phyloP scores from a whole-genome alignment of 306 rosid species.

The Citrullus colocynthis region DNA sequence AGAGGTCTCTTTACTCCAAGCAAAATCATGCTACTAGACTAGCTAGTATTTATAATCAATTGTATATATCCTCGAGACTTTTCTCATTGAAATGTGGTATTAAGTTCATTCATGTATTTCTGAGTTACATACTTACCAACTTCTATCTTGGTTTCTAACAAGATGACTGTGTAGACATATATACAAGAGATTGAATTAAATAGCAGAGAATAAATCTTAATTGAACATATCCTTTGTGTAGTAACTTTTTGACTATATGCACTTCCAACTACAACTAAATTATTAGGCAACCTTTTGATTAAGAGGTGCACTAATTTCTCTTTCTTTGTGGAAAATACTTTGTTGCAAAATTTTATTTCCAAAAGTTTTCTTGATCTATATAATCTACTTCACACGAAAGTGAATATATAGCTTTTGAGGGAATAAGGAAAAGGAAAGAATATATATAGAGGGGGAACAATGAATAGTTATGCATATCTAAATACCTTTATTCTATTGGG shows the following conservation, averaged over 20 bases:
- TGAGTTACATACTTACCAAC: neutral
- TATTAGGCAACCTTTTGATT: neutral
- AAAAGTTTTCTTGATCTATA: neutral
- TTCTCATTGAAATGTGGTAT: neutral
- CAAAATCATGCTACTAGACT: too few species aligned
- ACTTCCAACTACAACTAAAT: neutral
- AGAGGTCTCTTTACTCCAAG: neutral
- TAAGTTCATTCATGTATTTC: too few species aligned
- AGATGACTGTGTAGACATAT: neutral
- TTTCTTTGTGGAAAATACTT: neutral
- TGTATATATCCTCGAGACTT: too few species aligned
- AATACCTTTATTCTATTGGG: neutral
- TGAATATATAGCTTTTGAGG: neutral
- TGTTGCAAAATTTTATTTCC: neutral
- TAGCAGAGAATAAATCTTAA: neutral
- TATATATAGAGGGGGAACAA: neutral
- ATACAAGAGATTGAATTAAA: neutral
- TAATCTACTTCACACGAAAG: neutral
- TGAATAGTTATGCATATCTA: neutral
- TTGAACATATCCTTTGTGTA: neutral
- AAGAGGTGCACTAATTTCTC: neutral
- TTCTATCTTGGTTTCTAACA: neutral
- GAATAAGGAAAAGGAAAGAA: neutral
- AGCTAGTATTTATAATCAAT: neutral
- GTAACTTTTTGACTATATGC: neutral